Percentiles rank a stretch among this genome's conserved stretches.
Evolutionary conservation across 805 yeast genomes (phyloP).

Genomic region (Diddensiella santjacobensis): DNA sequence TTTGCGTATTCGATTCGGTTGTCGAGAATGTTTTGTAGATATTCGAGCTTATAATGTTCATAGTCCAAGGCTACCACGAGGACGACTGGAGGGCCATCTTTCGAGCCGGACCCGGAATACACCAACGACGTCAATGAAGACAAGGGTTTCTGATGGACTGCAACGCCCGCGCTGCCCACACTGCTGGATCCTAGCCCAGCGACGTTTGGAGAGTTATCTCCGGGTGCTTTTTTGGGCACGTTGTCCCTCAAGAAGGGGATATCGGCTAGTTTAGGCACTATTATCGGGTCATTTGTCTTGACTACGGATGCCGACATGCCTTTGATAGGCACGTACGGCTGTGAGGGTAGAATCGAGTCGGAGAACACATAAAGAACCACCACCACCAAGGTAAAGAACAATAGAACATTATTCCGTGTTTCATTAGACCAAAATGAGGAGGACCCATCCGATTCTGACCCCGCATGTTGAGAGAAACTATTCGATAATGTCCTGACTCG

Average conservation of each 20-base stretch:
- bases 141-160: background rate
- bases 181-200: slow-evolving; percentile 6
- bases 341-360: slow-evolving; percentile 17
- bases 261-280: slow-evolving; percentile 22
- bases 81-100: slow-evolving; percentile 40
- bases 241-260: slow-evolving; percentile 19
- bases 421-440: background rate
- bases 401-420: background rate
- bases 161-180: slow-evolving; percentile 2
- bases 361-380: slow-evolving; percentile 26
- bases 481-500: background rate
- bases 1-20: slow-evolving; percentile 88
- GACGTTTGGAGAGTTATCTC: slow-evolving; percentile 26
- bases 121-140: background rate
- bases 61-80: slow-evolving; percentile 82
- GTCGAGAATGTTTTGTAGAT: slow-evolving; percentile 68
- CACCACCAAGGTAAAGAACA: slow-evolving; percentile 28
- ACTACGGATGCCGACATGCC: slow-evolving; percentile 12
- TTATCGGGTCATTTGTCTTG: slow-evolving; percentile 19
- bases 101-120: slow-evolving; percentile 14
- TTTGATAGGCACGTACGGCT: slow-evolving; percentile 13
- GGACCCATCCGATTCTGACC: background rate
- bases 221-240: slow-evolving; percentile 33
- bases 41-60: slow-evolving; percentile 67
- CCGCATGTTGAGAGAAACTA: background rate